phyloP scores from a whole-genome alignment of 2,329 filamentous ascomycete genomes.

The Cladosporium austrohemisphaericum region DNA sequence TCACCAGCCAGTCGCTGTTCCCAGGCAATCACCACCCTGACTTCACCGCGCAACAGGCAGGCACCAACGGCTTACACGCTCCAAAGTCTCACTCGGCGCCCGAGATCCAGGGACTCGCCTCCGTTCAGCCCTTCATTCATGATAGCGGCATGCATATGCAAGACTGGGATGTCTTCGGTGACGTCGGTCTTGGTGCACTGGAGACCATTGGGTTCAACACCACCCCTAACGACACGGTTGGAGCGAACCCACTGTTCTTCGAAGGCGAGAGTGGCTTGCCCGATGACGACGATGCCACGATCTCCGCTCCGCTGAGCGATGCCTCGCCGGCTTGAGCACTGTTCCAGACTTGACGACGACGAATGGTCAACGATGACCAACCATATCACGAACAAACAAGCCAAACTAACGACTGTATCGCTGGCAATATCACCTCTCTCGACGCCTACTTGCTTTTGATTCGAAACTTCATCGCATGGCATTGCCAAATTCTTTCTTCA shows the following conservation, averaged over 20 bases:
- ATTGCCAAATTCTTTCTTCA: neutral
- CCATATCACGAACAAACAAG: neutral
- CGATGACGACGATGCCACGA: slow-evolving; percentile 11
- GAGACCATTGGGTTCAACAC: slow-evolving; percentile 2
- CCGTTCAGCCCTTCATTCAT: neutral
- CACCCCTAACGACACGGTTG: slow-evolving; percentile 5
- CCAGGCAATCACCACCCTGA: neutral
- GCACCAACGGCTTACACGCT: neutral
- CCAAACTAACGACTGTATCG: neutral
- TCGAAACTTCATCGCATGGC: neutral
- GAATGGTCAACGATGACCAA: neutral
- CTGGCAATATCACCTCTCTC: neutral
- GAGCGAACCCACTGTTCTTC: slow-evolving; percentile 14
- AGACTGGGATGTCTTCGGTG: slow-evolving; percentile 12
- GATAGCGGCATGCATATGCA: slow-evolving; percentile 11
- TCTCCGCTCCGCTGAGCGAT: slow-evolving; percentile 9
- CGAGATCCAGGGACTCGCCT: neutral
- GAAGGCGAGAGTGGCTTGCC: neutral
- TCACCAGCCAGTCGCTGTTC: slow-evolving; percentile 11
- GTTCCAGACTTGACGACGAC: neutral
- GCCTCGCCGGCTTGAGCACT: neutral
- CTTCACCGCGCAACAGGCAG: neutral
- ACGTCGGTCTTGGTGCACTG: slow-evolving; percentile 5
- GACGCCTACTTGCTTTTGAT: neutral
- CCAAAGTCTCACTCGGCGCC: neutral